A percentile compares a stretch with the other conserved stretches of the same genome.
These are phyloP conservation scores for Moricandia arvensis DNA, from an alignment of 345 rosid genomes.

Conservation along the genomic window DNA sequence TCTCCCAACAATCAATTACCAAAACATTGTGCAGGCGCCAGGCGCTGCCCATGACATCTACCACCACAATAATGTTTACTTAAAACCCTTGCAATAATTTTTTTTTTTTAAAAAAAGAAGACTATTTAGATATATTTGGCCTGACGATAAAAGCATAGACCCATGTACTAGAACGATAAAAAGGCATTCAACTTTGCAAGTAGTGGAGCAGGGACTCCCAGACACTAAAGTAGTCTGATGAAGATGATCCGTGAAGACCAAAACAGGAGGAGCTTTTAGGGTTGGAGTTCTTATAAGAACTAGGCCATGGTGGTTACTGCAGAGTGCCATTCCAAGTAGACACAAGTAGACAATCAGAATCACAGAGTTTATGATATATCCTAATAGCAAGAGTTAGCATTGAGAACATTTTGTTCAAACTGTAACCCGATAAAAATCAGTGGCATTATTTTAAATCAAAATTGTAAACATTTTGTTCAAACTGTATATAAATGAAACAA, in stretches of 20 bases:
- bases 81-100: not conserved
- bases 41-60: not conserved
- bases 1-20: no score
- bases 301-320: no score
- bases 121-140: not conserved
- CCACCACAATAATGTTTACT: not conserved
- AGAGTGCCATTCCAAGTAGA: no score
- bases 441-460: slow-evolving; percentile 34
- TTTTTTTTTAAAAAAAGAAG: not conserved
- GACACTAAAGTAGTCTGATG: not conserved
- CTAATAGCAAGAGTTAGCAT: no score
- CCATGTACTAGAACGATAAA: not conserved
- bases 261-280: not conserved
- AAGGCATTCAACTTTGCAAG: not conserved
- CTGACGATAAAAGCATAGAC: not conserved
- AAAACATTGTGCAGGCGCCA: no score
- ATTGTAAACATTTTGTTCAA: slow-evolving; percentile 22
- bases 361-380: no score
- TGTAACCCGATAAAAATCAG: slow-evolving; percentile 12
- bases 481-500: slow-evolving; percentile 13
- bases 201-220: not conserved
- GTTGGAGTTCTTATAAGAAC: not conserved
- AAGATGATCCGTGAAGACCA: not conserved
- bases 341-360: no score
- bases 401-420: no score